Evolutionary conservation across 805 yeast species (phyloP).

Genomic region (Saccharomyces jurei): DNA sequence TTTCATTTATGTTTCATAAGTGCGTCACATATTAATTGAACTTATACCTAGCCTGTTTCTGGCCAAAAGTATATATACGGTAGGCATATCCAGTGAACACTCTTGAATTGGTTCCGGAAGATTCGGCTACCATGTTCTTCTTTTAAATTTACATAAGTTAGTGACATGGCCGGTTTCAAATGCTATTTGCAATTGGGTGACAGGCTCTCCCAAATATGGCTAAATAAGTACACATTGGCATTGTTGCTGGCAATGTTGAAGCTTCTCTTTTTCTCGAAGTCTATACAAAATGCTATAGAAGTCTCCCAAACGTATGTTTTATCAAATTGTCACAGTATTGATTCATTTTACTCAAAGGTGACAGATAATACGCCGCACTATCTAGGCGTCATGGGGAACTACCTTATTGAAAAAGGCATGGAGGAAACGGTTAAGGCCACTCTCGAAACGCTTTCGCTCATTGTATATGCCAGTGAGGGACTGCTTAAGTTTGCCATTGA

Average conservation of each 20-base stretch:
- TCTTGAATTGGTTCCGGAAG: background rate
- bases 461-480: conserved; percentile 50
- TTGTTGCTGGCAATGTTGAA: conserved; percentile 52
- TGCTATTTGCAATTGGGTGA: conserved; percentile 44
- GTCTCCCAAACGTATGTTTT: conserved; percentile 34
- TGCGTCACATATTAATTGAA: background rate
- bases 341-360: conserved; percentile 30
- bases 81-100: background rate
- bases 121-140: background rate
- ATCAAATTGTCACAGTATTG: conserved; percentile 41
- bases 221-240: conserved; percentile 56
- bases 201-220: conserved; percentile 53
- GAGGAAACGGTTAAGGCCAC: conserved; percentile 42
- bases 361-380: conserved; percentile 47
- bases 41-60: background rate
- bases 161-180: background rate
- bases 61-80: background rate
- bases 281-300: conserved; percentile 38
- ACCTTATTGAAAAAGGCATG: conserved; percentile 40
- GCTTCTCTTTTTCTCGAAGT: conserved; percentile 45
- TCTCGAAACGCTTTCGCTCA: conserved; percentile 35
- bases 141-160: background rate
- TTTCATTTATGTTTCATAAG: background rate
- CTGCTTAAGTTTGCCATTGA: conserved; percentile 60
- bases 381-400: conserved; percentile 47